Evolutionary conservation across 169 alveolate species (phyloP), one percentile per base, ranked within the genome.

Genomic region (Plasmodium berghei): DNA sequence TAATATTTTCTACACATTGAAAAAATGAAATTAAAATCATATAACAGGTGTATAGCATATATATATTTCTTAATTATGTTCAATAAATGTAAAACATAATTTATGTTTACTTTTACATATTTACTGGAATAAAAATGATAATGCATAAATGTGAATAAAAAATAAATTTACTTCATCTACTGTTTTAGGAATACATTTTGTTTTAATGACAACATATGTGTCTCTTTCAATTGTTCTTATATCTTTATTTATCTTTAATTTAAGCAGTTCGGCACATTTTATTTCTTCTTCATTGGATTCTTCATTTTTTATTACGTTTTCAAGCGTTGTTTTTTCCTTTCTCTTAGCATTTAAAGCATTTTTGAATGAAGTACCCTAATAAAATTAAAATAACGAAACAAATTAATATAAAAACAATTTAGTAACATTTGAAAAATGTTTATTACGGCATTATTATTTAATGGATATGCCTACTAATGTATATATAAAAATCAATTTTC

Each of bases 301-400:
- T 71, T 86, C 87, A 61, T 86, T 59, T 61, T 73, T 22, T 28
- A 63, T 63, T 56, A 83, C 70, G 48, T 72, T 86, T 49, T 86
- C 91, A 26, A 86, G 70, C 5, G 61, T 55, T 48, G 63, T 86
- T 22, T 86, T 70, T 54, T 86, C 91, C 45, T 86, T 86, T 54
- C 91, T 86, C 64, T 55, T 86, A 63, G 71, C 72, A 73, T 86
- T 86, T 70, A 86, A 61, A 54, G 91, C 91, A 86, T 71, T 86
- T 48, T 71, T 86, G 56, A 86, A 86, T 40, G 87, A 45, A 26
- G 87, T 70, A 46, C 91, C 91, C 90, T 83, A 59, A 12, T 4
- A 42, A 67, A 66, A 67, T 48, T 28, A 54, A 56, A 26, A 12
- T 16, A 12, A 45, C 20, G n/a, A 45, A n/a, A 42, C n/a, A n/a